Percentiles rank a stretch among this genome's conserved stretches.
phyloP scores from a whole-genome alignment of 2,329 filamentous ascomycete species.

The Aspergillus ustus region DNA sequence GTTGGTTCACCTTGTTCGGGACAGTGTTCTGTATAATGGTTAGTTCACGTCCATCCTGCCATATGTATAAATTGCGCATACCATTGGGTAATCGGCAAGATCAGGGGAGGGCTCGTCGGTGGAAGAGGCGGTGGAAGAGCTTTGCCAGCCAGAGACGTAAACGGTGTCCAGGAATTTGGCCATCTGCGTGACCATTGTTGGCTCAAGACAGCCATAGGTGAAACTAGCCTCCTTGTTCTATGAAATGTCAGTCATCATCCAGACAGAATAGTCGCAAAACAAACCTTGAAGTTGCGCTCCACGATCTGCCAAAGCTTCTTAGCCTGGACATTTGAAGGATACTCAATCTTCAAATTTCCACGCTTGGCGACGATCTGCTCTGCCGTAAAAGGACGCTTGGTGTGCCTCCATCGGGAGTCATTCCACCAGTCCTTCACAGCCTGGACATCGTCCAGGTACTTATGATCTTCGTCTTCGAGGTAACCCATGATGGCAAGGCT shows the following conservation, averaged over 20 bases:
- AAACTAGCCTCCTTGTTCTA: constrained; percentile 84
- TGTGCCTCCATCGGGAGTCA: constrained; percentile 89
- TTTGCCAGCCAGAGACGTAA: constrained; percentile 99
- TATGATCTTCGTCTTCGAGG: constrained; percentile 70
- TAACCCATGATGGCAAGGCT: constrained; percentile 41
- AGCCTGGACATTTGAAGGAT: constrained; percentile 83
- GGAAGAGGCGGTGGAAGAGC: constrained; percentile 90
- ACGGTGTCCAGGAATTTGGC: constrained; percentile 98
- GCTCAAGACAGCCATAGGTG: constrained; percentile 96
- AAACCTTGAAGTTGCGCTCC: constrained; percentile 81
- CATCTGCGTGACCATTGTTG: constrained; percentile 99
- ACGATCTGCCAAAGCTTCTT: constrained; percentile 96
- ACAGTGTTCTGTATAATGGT: constrained; percentile 75
- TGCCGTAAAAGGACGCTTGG: constrained; percentile 89
- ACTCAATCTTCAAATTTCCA: constrained; percentile 86
- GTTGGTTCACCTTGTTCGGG: constrained; percentile 95
- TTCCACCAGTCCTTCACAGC: constrained; percentile 94
- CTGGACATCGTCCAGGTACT: constrained; percentile 81
- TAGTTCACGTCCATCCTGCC: constrained; percentile 14
- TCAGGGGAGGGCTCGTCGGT: constrained; percentile 97
- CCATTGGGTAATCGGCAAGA: constrained; percentile 95
- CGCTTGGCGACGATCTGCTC: constrained; percentile 97
- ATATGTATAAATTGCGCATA: constrained; percentile 36
- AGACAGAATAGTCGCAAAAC: constrained; percentile 30
- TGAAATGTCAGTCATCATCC: background rate